Conservation (phyloP, 805 yeast genomes). For the Sporopachydermia lactativora region DNA sequence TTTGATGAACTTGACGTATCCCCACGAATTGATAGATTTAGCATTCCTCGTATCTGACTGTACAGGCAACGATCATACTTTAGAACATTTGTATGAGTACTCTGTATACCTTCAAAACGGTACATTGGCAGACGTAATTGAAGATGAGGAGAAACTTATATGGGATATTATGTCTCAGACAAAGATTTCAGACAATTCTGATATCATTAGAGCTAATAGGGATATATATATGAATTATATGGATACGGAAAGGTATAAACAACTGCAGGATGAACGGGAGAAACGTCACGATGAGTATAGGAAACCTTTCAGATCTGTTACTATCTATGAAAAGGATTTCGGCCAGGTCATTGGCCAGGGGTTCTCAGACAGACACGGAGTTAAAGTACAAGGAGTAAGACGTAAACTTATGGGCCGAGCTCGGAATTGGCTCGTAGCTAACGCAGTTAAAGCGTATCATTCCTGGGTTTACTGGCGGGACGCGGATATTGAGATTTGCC, state of each 20-base stretch:
- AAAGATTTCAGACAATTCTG: neutral
- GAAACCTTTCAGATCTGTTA: conserved; percentile 47
- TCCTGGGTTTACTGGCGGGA: conserved; percentile 97
- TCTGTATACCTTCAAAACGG: conserved; percentile 3
- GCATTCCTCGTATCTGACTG: conserved; percentile 3
- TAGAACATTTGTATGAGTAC: neutral
- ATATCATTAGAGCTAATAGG: conserved; percentile 11
- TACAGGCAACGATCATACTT: conserved; percentile 2
- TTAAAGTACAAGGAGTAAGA: conserved; percentile 91
- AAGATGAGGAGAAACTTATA: neutral
- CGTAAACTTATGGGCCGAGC: conserved; percentile 93
- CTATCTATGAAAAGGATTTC: conserved; percentile 80
- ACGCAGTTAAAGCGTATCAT: conserved; percentile 82
- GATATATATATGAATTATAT: conserved; percentile 58
- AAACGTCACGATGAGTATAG: conserved; percentile 2
- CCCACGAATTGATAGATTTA: conserved; percentile 62
- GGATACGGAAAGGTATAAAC: conserved; percentile 28
- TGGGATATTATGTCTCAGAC: neutral
- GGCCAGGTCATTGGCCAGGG: conserved; percentile 91
- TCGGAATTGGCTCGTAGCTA: conserved; percentile 83
- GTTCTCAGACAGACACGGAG: conserved; percentile 87
- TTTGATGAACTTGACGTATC: conserved; percentile 75
- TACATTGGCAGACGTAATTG: neutral
- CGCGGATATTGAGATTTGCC: conserved; percentile 90
- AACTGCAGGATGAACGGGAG: neutral